These are phyloP conservation scores for Calvatia gigantea DNA, from an alignment of 768 basidiomycete genomes.

Conservation along the genomic window DNA sequence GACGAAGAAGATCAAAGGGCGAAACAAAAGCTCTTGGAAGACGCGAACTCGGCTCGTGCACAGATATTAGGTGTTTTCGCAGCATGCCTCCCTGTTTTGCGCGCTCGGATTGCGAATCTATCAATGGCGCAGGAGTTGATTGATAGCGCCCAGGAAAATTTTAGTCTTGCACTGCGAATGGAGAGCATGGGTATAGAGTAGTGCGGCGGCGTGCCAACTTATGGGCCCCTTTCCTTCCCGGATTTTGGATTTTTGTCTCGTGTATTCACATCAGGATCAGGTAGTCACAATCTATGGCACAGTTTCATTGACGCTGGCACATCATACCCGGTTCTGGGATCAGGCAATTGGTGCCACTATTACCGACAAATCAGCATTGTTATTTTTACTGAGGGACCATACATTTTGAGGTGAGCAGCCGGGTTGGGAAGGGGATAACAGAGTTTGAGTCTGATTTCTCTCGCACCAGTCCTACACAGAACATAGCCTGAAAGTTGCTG, in stretches of 20 bases:
- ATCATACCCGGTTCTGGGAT: too few relatives aligned
- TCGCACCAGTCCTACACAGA: too few relatives aligned
- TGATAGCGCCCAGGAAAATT: slow-evolving; percentile 47
- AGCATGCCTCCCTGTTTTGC: slow-evolving; percentile 45
- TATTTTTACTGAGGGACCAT: too few relatives aligned
- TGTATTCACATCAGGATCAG: too few relatives aligned
- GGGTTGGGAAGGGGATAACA: too few relatives aligned
- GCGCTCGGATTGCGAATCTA: slow-evolving; percentile 43
- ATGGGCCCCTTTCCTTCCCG: not conserved
- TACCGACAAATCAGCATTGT: too few relatives aligned
- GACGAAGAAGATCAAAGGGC: not conserved
- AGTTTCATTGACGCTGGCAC: too few relatives aligned
- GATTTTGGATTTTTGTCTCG: not conserved
- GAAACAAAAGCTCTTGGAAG: slow-evolving; percentile 3
- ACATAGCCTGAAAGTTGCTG: too few relatives aligned
- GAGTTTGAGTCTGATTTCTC: too few relatives aligned
- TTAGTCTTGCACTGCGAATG: slow-evolving; percentile 42
- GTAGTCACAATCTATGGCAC: too few relatives aligned
- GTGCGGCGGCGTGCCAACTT: slow-evolving; percentile 7
- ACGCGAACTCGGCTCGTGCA: slow-evolving; percentile 27
- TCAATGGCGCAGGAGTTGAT: slow-evolving; percentile 46
- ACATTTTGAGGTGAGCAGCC: too few relatives aligned
- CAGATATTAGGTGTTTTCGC: slow-evolving; percentile 40
- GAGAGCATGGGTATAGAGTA: slow-evolving; percentile 40
- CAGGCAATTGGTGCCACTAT: too few relatives aligned